Evolutionary conservation across 345 rosid genomes (phyloP).

Genomic region (Arabidopsis arenosa): DNA sequence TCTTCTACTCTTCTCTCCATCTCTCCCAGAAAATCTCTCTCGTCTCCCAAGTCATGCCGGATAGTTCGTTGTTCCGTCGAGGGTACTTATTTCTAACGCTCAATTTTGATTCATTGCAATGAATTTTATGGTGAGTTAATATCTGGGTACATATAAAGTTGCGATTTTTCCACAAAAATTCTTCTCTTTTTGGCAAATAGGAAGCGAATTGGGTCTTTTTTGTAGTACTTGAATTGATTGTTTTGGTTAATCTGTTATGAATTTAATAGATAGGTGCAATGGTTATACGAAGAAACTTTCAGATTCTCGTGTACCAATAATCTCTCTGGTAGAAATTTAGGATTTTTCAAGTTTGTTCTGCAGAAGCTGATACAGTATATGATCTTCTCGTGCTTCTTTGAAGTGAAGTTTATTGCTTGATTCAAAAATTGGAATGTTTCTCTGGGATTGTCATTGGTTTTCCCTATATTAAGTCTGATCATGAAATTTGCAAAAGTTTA

Average conservation of each 20-base stretch:
- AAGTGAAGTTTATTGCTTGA: constrained; percentile 5
- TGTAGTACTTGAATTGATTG: constrained; percentile 8
- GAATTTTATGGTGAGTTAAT: background rate
- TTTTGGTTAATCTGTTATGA: background rate
- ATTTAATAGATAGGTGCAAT: constrained; percentile 8
- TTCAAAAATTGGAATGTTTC: background rate
- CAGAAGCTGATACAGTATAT: background rate
- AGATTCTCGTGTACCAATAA: constrained; percentile 4
- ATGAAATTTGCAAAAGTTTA: constrained; percentile 22
- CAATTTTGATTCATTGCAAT: background rate
- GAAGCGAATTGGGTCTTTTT: constrained; percentile 9
- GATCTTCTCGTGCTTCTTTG: background rate
- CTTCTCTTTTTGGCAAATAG: constrained; percentile 4
- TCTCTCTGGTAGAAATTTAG: constrained; percentile 2
- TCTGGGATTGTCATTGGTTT: constrained; percentile 4
- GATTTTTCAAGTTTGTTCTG: constrained; percentile 17
- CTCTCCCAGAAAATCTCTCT: constrained; percentile 47
- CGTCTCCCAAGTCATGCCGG: constrained; percentile 50
- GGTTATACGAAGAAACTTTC: constrained; percentile 5
- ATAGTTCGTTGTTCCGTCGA: constrained; percentile 64
- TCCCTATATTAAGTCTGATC: background rate
- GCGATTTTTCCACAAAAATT: constrained; percentile 2
- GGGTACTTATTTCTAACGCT: constrained; percentile 48
- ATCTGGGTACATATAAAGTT: constrained; percentile 15
- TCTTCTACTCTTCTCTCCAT: constrained; percentile 52